A percentile compares a stretch with the other conserved stretches of the same genome.
These are phyloP conservation scores for Kalanchoe fedtschenkoi DNA, from an alignment of 164 flowering plant genomes.

Conservation along the genomic window DNA sequence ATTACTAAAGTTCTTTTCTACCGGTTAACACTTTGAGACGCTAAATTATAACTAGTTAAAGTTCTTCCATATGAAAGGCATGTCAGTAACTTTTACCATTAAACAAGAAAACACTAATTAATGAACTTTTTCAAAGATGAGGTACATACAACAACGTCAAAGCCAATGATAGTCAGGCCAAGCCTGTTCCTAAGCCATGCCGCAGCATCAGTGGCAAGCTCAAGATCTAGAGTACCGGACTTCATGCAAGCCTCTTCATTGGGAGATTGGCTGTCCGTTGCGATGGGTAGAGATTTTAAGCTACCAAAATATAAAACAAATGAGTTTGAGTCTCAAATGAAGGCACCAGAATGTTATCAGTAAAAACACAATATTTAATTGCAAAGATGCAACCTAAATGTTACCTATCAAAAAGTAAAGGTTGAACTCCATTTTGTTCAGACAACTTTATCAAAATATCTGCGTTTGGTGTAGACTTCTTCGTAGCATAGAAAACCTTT, in stretches of 20 bases:
- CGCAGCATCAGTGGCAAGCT: conserved; percentile 67
- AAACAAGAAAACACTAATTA: neutral
- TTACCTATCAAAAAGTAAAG: conserved; percentile 80
- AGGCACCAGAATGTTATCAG: neutral
- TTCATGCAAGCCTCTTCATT: conserved; percentile 11
- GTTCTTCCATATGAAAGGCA: no score
- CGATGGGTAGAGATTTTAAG: conserved; percentile 77
- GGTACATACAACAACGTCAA: conserved; percentile 86
- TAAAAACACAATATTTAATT: neutral
- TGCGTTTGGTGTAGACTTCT: conserved; percentile 70
- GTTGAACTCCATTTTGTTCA: conserved; percentile 35
- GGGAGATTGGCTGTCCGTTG: conserved; percentile 16
- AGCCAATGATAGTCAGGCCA: conserved; percentile 79
- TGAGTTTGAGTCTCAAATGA: neutral
- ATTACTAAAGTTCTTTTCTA: no score
- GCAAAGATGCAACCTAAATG: neutral
- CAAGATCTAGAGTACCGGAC: conserved; percentile 37
- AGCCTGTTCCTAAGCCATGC: conserved; percentile 52
- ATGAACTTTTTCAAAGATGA: neutral
- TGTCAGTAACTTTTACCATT: neutral
- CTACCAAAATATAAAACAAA: conserved; percentile 25
- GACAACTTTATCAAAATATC: conserved; percentile 38
- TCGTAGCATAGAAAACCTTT: conserved; percentile 59
- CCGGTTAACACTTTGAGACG: no score
- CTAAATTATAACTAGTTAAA: no score